Evolutionary conservation across 768 basidiomycete genomes (phyloP).

Genomic region (Neoboletus brunneissimus): DNA sequence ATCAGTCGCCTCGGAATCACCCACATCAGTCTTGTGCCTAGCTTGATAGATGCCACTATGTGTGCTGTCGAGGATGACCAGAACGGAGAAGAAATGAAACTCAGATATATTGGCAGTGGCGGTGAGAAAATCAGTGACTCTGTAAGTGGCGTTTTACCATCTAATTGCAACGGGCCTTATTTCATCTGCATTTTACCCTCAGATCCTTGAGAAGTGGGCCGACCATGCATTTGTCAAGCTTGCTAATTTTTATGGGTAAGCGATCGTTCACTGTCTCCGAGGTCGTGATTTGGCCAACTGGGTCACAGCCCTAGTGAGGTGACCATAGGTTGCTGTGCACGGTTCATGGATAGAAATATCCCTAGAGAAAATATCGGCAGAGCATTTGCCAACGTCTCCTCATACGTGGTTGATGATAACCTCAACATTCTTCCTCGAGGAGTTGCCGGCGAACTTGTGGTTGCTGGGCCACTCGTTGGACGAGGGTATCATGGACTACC

Average conservation of each 20-base stretch:
- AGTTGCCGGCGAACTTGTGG: conserved; percentile 46
- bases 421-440: conserved; percentile 45
- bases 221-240: conserved; percentile 42
- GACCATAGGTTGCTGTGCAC: conserved; percentile 50
- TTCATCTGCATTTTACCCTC: background rate
- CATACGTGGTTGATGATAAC: conserved; percentile 42
- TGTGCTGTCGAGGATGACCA: conserved; percentile 27
- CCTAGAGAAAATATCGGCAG: conserved; percentile 45
- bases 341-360: conserved; percentile 40
- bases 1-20: conserved; percentile 42
- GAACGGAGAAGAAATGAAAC: conserved; percentile 30
- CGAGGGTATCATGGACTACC: conserved; percentile 47
- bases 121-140: conserved; percentile 54
- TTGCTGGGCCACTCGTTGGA: conserved; percentile 49
- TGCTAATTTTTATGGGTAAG: conserved; percentile 49
- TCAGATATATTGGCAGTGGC: conserved; percentile 47
- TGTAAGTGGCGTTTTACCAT: conserved; percentile 28
- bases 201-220: conserved; percentile 48
- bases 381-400: conserved; percentile 35
- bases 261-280: background rate
- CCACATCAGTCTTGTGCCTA: conserved; percentile 51
- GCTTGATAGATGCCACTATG: conserved; percentile 50
- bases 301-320: conserved; percentile 45
- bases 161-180: background rate
- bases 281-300: background rate